phyloP scores from a whole-genome alignment of 768 basidiomycete species.

The Pisolithus albus region DNA sequence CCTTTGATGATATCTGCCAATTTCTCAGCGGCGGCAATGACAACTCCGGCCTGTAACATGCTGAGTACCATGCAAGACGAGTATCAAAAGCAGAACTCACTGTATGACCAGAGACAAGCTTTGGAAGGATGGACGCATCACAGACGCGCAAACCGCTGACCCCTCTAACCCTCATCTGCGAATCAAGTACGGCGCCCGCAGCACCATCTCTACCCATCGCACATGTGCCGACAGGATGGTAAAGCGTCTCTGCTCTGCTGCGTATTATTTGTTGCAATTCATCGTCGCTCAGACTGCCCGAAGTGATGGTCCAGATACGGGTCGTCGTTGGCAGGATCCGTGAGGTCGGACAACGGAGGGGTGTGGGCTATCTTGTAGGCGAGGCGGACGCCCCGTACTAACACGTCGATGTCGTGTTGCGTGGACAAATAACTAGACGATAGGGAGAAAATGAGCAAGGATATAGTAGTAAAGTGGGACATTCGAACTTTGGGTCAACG shows the following conservation, averaged over 20 bases:
- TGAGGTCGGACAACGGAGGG: slow-evolving; percentile 31
- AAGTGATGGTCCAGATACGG: slow-evolving; percentile 34
- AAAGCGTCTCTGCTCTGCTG: slow-evolving; percentile 34
- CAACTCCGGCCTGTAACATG: slow-evolving; percentile 18
- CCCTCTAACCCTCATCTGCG: slow-evolving; percentile 38
- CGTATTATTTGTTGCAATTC: slow-evolving; percentile 31
- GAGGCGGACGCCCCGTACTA: slow-evolving; percentile 37
- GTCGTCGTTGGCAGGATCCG: slow-evolving; percentile 26
- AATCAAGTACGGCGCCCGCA: slow-evolving; percentile 36
- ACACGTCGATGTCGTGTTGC: slow-evolving; percentile 32
- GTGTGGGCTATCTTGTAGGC: slow-evolving; percentile 33
- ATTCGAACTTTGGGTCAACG: slow-evolving; percentile 37
- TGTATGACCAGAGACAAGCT: slow-evolving; percentile 39
- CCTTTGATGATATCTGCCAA: slow-evolving; percentile 29
- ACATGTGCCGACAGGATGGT: slow-evolving; percentile 37
- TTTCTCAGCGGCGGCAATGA: slow-evolving; percentile 30
- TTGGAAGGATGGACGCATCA: slow-evolving; percentile 43
- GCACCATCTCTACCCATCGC: slow-evolving; percentile 34
- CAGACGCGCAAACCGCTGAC: slow-evolving; percentile 36
- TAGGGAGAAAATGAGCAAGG: not conserved
- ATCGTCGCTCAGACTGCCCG: slow-evolving; percentile 23
- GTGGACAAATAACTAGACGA: slow-evolving; percentile 35
- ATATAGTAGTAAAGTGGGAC: slow-evolving; percentile 3
- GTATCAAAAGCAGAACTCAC: slow-evolving; percentile 21
- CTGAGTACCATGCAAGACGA: not conserved